Conservation (phyloP, 306 rosid species). For the Glycyrrhiza uralensis region DNA sequence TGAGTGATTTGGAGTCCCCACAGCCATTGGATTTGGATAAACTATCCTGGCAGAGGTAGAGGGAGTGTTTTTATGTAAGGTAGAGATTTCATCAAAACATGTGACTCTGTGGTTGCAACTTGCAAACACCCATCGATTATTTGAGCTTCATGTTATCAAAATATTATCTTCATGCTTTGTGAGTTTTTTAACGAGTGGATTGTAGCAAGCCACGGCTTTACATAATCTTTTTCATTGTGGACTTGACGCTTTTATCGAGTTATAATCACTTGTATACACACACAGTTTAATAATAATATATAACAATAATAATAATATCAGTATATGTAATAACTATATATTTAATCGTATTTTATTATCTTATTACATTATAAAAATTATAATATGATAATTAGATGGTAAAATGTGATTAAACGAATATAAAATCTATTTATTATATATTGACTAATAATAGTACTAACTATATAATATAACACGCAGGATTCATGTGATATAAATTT, state of each 20-base stretch:
- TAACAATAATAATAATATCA: too few species aligned
- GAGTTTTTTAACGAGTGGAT: slow-evolving; percentile 27
- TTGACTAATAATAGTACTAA: too few species aligned
- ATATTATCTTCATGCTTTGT: slow-evolving; percentile 31
- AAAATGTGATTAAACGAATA: too few species aligned
- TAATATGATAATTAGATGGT: too few species aligned
- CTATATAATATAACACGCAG: too few species aligned
- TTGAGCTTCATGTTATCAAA: slow-evolving; percentile 25
- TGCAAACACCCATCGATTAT: not conserved
- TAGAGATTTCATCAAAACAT: slow-evolving; percentile 23
- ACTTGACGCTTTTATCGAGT: not conserved
- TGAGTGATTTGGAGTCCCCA: slow-evolving; percentile 24
- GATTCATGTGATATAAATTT: too few species aligned
- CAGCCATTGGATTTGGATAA: slow-evolving; percentile 43
- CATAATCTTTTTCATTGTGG: not conserved
- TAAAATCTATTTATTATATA: too few species aligned
- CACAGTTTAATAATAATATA: too few species aligned
- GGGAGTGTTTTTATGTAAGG: slow-evolving; percentile 10
- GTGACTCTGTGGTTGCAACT: slow-evolving; percentile 15
- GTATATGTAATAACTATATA: too few species aligned
- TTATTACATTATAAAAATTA: too few species aligned
- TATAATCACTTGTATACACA: too few species aligned
- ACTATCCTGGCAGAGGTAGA: not conserved
- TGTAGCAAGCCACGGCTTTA: slow-evolving; percentile 23
- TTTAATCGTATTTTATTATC: too few species aligned